Evolutionary conservation across 805 yeast species (phyloP).

Genomic region (Myxozyma neotropica): DNA sequence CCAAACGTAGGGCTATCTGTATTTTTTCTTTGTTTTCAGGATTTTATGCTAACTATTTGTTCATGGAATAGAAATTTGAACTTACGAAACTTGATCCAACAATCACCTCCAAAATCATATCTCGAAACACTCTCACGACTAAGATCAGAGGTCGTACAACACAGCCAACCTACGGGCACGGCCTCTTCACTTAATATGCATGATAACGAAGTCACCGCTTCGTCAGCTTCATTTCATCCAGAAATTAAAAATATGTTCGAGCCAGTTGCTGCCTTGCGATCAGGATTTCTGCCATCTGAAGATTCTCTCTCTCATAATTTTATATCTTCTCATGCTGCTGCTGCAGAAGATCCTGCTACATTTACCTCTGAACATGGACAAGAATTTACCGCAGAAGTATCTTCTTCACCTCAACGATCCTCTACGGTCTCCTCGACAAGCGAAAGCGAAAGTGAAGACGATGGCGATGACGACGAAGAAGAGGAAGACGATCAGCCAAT

Average conservation of each 20-base stretch:
- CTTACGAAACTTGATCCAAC: conserved; percentile 1
- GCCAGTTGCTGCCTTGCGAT: background rate
- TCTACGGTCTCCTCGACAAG: background rate
- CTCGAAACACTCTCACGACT: conserved; percentile 6
- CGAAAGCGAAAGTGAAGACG: background rate
- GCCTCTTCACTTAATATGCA: background rate
- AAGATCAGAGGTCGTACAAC: background rate
- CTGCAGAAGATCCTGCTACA: background rate
- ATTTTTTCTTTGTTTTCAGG: background rate
- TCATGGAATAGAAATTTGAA: background rate
- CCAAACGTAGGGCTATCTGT: conserved; percentile 15
- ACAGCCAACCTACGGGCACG: background rate
- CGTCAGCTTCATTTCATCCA: background rate
- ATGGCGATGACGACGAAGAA: conserved; percentile 7
- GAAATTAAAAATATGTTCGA: background rate
- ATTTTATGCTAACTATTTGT: background rate
- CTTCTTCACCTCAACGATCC: background rate
- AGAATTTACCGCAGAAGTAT: background rate
- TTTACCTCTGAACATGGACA: background rate
- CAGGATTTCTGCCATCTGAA: background rate
- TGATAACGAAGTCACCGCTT: background rate
- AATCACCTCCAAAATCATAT: conserved; percentile 13
- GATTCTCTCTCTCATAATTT: background rate
- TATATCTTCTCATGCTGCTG: background rate
- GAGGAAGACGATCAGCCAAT: conserved; percentile 18